A percentile compares a stretch with the other conserved stretches of the same genome.
Conservation (phyloP, 306 rosid genomes). For the Malus fusca region DNA sequence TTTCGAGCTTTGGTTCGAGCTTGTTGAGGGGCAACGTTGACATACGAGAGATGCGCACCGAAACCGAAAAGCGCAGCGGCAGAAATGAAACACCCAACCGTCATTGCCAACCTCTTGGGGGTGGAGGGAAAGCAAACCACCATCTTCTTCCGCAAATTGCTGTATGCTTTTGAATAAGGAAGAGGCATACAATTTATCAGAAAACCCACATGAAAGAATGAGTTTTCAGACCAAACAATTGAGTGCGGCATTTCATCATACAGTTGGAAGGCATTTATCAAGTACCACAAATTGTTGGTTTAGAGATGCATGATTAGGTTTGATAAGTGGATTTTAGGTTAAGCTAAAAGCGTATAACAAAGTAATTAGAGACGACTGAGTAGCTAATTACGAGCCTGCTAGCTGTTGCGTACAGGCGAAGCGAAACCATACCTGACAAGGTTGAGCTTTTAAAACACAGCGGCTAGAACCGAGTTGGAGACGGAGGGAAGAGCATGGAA, state of each 20-base stretch:
- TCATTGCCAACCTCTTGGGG: conserved; percentile 54
- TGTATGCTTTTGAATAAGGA: not conserved
- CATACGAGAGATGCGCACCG: conserved; percentile 61
- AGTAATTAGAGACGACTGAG: not conserved
- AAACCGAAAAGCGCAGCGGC: conserved; percentile 46
- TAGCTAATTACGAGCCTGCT: too few relatives aligned
- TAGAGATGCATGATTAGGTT: not conserved
- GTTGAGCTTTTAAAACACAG: not conserved
- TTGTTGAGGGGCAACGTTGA: conserved; percentile 61
- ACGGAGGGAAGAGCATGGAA: not conserved
- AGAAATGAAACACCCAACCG: conserved; percentile 45
- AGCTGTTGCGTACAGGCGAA: not conserved
- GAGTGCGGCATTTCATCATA: conserved; percentile 32
- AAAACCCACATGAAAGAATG: not conserved
- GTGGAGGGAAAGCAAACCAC: conserved; percentile 67
- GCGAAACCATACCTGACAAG: not conserved
- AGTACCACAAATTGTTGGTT: not conserved
- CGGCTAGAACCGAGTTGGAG: not conserved
- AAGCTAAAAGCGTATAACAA: not conserved
- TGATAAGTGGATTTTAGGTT: not conserved
- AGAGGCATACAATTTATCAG: not conserved
- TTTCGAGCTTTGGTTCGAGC: conserved; percentile 65
- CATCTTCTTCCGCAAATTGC: conserved; percentile 28
- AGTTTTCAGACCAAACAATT: not conserved
- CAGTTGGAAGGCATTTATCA: conserved; percentile 20